Conservation (phyloP, 257 asterid species). For the Coffea canephora region DNA sequence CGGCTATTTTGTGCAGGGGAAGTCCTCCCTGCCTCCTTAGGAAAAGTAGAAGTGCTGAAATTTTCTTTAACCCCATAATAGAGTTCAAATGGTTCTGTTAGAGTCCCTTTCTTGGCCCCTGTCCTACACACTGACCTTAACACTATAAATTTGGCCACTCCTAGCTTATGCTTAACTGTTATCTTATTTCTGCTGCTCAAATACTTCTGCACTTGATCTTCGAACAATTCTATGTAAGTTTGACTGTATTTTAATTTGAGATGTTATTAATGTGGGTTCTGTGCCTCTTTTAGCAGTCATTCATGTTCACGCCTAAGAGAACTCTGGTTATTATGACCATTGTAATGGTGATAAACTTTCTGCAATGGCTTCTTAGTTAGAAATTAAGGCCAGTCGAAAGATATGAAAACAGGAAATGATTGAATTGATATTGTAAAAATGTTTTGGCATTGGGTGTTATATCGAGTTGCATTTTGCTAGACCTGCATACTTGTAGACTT, state of each 20-base stretch:
- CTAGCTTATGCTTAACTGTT: not conserved
- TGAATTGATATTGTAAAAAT: not conserved
- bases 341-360: not conserved
- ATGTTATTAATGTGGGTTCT: not conserved
- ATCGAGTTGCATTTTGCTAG: not conserved
- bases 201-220: not conserved
- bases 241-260: not conserved
- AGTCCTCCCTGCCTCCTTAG: no score
- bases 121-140: no score
- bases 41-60: no score
- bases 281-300: not conserved
- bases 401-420: not conserved
- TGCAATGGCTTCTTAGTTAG: not conserved
- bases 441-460: not conserved
- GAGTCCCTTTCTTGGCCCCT: not conserved
- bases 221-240: not conserved
- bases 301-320: not conserved
- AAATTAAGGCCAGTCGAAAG: not conserved
- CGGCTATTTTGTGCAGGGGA: no score
- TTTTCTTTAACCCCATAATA: no score
- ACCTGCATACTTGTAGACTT: not conserved
- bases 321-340: not conserved
- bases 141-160: not conserved
- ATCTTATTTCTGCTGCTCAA: not conserved
- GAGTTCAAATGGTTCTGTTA: not conserved